Evolutionary conservation across 495 filamentous ascomycete species (phyloP).

Genomic region (Extremus antarcticus): DNA sequence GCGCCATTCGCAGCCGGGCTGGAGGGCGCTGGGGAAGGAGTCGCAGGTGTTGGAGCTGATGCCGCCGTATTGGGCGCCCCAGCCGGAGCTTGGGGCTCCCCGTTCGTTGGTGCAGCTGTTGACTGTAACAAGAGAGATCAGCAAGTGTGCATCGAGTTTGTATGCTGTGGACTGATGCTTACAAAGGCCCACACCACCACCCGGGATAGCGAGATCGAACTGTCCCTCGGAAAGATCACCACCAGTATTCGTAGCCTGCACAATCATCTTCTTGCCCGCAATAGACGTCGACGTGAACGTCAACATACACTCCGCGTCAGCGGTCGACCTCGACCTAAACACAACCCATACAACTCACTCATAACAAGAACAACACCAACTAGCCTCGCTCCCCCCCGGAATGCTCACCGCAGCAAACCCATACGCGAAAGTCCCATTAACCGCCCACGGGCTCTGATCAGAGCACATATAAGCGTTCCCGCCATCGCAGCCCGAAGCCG

Average conservation of each 20-base stretch:
- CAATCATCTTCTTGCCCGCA: slow-evolving; percentile 50
- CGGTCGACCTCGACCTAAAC: background rate
- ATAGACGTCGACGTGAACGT: slow-evolving; percentile 50
- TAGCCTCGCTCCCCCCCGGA: slow-evolving; percentile 39
- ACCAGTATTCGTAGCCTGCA: slow-evolving; percentile 59
- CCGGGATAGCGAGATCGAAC: slow-evolving; percentile 57
- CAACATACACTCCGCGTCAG: slow-evolving; percentile 18
- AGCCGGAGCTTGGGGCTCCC: slow-evolving; percentile 43
- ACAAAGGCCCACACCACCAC: slow-evolving; percentile 48
- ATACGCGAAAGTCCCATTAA: slow-evolving; percentile 45
- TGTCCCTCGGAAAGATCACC: slow-evolving; percentile 48
- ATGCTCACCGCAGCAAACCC: slow-evolving; percentile 54
- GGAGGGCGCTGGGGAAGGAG: slow-evolving; percentile 44
- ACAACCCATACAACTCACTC: slow-evolving; percentile 40
- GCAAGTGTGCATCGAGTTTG: slow-evolving; percentile 22
- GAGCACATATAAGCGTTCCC: slow-evolving; percentile 53
- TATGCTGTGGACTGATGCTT: background rate
- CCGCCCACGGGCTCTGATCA: slow-evolving; percentile 52
- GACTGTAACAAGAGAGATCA: slow-evolving; percentile 19
- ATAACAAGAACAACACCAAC: slow-evolving; percentile 61
- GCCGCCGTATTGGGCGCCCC: slow-evolving; percentile 56
- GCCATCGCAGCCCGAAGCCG: slow-evolving; percentile 40
- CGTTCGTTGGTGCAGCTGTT: slow-evolving; percentile 55
- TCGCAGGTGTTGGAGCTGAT: slow-evolving; percentile 42
- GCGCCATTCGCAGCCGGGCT: slow-evolving; percentile 56